Base-by-base conservation (phyloP, 2,329 filamentous ascomycete species). In the Pseudogymnoascus sp. region DNA sequence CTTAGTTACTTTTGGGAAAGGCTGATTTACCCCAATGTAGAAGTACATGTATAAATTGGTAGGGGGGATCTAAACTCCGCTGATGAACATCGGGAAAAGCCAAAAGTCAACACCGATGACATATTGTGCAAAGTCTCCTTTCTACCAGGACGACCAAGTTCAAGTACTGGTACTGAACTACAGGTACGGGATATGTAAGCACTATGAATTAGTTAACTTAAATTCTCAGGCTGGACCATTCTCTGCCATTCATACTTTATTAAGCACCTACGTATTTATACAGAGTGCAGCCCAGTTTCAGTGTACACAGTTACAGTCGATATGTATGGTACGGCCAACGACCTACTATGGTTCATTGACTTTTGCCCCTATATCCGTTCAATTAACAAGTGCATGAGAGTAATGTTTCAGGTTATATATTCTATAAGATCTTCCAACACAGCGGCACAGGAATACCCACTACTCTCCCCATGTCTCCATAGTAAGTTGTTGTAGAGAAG, bases 131-230 rank as follows among this genome's bases (percentile, higher is more conserved):
- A 55, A 55, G 29, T 55, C 16, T 21, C 29, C 29, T 55, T 55
- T 33, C 11, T 2, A 33, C 8, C 19, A 12, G 29, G 23, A 55
- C n/a, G 49, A 33, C 29, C 12, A 12, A 21, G 29, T 10, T 55
- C 21, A 55, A 55, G 49, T 55, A 55, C 49, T 55, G 14, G 16
- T 55, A 55, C 45, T 19, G 45, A 19, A 14, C 10, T 21, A 5
- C 49, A 55, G 49, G 49, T 33, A 55, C 49, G 29, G 21, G 29
- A 55, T 55, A n/a, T 55, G 49, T 55, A 55, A 55, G 49, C 49
- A 31, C 26, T 33, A 55, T 33, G 49, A 33, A 55, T 1, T n/a
- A 55, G 26, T 16, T 31, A 52, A 52, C 45, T 52, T 31, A 31
- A 31, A 52, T 31, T 19, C 26, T 31, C 26, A 19, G 45, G 4